Percentiles rank a stretch among this genome's conserved stretches.
These are phyloP conservation scores for Diphasiastrum complanatum DNA, from an alignment of 83 land plant genomes.

Conservation along the genomic window DNA sequence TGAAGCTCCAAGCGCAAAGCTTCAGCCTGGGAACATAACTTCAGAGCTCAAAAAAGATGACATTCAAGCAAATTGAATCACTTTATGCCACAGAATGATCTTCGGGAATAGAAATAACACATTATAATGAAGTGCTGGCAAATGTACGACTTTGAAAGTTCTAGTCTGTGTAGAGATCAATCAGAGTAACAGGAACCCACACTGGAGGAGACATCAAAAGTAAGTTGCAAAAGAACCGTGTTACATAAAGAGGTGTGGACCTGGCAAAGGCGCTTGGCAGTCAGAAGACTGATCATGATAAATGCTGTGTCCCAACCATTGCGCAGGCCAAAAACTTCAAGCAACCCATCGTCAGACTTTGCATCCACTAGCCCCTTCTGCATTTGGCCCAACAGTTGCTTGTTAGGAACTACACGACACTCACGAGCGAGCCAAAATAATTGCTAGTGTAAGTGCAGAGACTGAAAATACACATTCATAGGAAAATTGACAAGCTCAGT, in stretches of 20 bases:
- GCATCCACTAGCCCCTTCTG: conserved; percentile 87
- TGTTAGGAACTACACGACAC: too few species aligned
- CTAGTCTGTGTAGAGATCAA: too few species aligned
- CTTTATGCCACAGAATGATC: background rate
- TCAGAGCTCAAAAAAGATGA: background rate
- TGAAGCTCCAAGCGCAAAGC: conserved; percentile 62
- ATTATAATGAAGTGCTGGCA: too few species aligned
- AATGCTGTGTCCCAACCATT: conserved; percentile 97
- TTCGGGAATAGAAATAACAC: background rate
- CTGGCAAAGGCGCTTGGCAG: conserved; percentile 91
- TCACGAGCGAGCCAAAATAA: too few species aligned
- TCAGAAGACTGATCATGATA: conserved; percentile 71
- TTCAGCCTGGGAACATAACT: conserved; percentile 46
- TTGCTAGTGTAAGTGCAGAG: background rate
- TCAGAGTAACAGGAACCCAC: background rate
- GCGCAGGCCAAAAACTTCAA: conserved; percentile 85
- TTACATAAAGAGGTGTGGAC: conserved; percentile 22
- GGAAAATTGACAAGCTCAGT: background rate
- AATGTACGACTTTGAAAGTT: background rate
- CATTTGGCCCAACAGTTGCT: too few species aligned
- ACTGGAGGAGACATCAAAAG: background rate
- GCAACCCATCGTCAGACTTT: conserved; percentile 71
- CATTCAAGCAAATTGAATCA: conserved; percentile 4
- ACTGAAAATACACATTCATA: background rate
- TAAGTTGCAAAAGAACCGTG: background rate